A percentile compares a stretch with the other conserved stretches of the same genome.
phyloP scores from a whole-genome alignment of 768 basidiomycete species.

The Boletus pseudo-olivaceus region DNA sequence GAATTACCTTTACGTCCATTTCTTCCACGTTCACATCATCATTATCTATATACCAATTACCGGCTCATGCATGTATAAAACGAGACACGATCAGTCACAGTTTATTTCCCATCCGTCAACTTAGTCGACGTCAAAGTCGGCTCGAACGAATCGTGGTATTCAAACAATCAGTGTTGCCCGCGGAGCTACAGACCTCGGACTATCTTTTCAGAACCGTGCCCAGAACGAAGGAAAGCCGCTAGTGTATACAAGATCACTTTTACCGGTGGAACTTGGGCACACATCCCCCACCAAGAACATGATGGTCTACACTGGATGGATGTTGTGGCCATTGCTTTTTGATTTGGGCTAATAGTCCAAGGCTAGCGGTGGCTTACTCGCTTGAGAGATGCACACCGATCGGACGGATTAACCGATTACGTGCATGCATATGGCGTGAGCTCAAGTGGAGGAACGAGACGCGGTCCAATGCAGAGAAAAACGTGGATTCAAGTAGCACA shows the following conservation, averaged over 20 bases:
- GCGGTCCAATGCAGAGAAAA: neutral
- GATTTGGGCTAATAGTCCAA: neutral
- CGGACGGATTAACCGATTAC: neutral
- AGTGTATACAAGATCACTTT: neutral
- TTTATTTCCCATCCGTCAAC: neutral
- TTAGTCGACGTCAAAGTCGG: neutral
- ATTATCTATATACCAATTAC: slow-evolving; percentile 2
- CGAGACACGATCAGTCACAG: neutral
- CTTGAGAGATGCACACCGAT: neutral
- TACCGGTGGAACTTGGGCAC: neutral
- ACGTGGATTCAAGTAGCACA: neutral
- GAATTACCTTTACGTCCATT: neutral
- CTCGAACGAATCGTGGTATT: neutral
- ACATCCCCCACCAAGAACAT: neutral
- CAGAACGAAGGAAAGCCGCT: neutral
- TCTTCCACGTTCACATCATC: neutral
- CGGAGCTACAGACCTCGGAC: neutral
- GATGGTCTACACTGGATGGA: too few relatives aligned
- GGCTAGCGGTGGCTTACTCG: neutral
- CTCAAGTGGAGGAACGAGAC: neutral
- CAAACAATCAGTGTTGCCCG: neutral
- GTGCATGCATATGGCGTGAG: neutral
- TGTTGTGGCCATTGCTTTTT: neutral
- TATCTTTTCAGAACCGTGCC: slow-evolving; percentile 2
- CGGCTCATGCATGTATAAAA: slow-evolving; percentile 14